These are phyloP conservation scores for Patellifolia procumbens DNA, from an alignment of 179 eudicot genomes.

Conservation along the genomic window DNA sequence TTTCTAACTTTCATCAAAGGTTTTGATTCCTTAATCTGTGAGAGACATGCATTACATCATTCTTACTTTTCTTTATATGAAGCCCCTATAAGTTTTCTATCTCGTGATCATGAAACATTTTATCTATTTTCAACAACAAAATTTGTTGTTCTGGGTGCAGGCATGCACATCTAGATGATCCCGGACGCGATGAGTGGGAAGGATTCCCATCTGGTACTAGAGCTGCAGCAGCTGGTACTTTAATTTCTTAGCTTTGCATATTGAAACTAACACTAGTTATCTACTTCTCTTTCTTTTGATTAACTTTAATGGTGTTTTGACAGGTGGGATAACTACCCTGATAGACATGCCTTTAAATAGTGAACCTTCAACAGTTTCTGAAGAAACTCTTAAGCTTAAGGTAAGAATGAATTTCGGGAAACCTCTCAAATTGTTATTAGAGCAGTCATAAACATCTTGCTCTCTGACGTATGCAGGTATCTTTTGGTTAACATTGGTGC, in stretches of 20 bases:
- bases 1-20: neutral
- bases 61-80: neutral
- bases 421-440: neutral
- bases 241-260: neutral
- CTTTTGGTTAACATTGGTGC: no score
- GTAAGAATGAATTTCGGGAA: conserved; percentile 32
- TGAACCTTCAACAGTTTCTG: conserved; percentile 81
- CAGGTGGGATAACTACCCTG: conserved; percentile 93
- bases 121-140: neutral
- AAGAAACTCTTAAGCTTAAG: conserved; percentile 83
- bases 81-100: neutral
- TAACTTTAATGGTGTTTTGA: conserved; percentile 12
- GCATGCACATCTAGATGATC: conserved; percentile 94
- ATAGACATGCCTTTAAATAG: conserved; percentile 97
- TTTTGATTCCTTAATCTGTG: neutral
- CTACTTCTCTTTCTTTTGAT: neutral
- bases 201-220: conserved; percentile 97
- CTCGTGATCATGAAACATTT: neutral
- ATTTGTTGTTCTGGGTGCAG: conserved; percentile 36
- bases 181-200: conserved; percentile 96
- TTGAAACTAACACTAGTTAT: neutral
- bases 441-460: neutral
- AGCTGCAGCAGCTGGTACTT: conserved; percentile 97
- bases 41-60: conserved; percentile 9
- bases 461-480: no score